Base-by-base conservation (phyloP, 2,329 filamentous ascomycete genomes). In the Berkeleyomyces basicola region DNA sequence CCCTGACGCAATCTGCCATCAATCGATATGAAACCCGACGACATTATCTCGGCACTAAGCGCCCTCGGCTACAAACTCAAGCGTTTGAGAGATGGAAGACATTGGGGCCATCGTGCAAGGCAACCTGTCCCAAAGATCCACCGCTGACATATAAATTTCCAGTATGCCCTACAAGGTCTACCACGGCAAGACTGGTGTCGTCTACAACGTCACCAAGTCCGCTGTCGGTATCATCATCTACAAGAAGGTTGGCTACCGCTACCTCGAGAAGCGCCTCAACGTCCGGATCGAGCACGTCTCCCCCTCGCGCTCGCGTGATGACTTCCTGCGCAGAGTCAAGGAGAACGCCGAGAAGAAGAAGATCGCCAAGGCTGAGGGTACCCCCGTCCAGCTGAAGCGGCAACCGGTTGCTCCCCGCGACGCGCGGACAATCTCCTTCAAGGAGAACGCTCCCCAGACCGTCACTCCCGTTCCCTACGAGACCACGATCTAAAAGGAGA, bases 221-320 rank as follows among this genome's bases (percentile, higher is more conserved):
- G 88, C 93, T 55, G 90, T 99, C 76, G 93, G 93, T 74, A 88
- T 99, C 78, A 96, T 99, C 81, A 88, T 99, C 80, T 92, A 95
- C 88, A 96, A 96, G 86, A 90, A 95, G 79, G 93, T 99, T 77
- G 90, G 91, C 81, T 93, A 97, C 87, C 88, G 92, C 74, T 99
- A 96, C 86, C 83, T 99, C 77, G 93, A 99, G 88, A 99, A 99
- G 90, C 92, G 93, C 78, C 86, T 99, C 82, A 97, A 96, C 86
- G 83, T 99, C 80, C 90, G 93, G 76, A 79, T 97, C 78, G 93
- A 99, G 87, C 93, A 99, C 86, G 84, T 99, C 79, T 79, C 80
- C 74, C 88, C 88, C 75, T 97, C 92, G 71, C 88, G 93, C 77
- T 97, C 92, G 73, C 85, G 93, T 75, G 92, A 97, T 73, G 92